Base-by-base conservation (phyloP, 805 yeast genomes). In the Metschnikowia borealis region DNA sequence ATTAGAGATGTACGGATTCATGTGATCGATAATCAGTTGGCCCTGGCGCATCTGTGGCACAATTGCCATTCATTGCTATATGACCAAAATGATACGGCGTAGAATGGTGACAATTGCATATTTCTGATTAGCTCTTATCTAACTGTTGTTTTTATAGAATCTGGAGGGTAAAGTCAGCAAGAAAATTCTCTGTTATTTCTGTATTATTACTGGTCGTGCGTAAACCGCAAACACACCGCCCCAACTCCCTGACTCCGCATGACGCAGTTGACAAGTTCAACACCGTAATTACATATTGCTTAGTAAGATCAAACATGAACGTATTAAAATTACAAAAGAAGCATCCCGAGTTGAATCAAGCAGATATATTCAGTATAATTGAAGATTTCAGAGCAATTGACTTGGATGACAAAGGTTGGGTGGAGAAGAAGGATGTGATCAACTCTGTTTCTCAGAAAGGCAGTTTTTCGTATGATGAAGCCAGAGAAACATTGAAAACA, bases 361-460 rank as follows among this genome's bases (percentile, higher is more conserved):
- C 87, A 57, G 97, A 91, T 56, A 75, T 94, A 44, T 91, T 92
- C 67, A 78, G 74, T 36, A 79, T 94, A 50, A 87, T 92, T 61
- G 97, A 92, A 51, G 87, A 85, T 59, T 94, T 94, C 75, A 61
- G 96, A 62, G 71, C 74, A 53, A 85, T 94, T 58, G 99, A 94
- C 62, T 59, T 84, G 33, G 96, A 92, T 41, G 99, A 92, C 62
- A 83, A 86, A 59, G 99, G 99, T 10, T 90, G 90, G 82, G 90
- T 85, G 38, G 97, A 92, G 64, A 92, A 92, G 71, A 90, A 87
- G 64, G 87, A 85, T 50, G 95, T 88, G 35, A 85, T 92, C 66
- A 91, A 89, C 65, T 81, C 90, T 3, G 83, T 90, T 37, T 82
- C 96, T 21, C 81, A 82, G 50, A 69, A 83, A 29, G 97, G 97